Percentiles rank a stretch among this genome's conserved stretches.
These are phyloP conservation scores for Oemleria cerasiformis DNA, from an alignment of 306 rosid genomes.

Conservation along the genomic window DNA sequence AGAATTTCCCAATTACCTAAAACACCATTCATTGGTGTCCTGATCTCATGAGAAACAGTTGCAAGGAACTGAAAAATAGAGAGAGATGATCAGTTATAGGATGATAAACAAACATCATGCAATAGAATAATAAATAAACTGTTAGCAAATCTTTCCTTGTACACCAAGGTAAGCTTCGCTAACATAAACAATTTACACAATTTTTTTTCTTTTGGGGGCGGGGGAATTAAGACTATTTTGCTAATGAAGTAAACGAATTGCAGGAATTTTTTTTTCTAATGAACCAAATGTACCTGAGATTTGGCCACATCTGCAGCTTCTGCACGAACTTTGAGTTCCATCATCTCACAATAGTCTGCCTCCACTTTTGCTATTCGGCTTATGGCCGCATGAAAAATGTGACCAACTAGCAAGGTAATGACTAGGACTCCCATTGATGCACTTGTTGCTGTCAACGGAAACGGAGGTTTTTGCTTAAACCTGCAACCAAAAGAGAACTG, in stretches of 20 bases:
- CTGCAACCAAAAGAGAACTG: conserved; percentile 36
- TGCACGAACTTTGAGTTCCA: conserved; percentile 66
- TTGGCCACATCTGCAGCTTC: conserved; percentile 99
- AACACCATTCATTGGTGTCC: conserved; percentile 99
- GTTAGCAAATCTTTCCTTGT: neutral
- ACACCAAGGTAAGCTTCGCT: too few species aligned
- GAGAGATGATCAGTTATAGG: conserved; percentile 19
- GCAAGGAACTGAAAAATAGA: conserved; percentile 75
- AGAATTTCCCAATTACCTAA: conserved; percentile 55
- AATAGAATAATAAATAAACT: neutral
- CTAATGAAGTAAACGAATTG: conserved; percentile 8
- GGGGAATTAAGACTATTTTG: neutral
- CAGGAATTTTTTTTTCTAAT: conserved; percentile 7
- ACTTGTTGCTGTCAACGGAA: conserved; percentile 75
- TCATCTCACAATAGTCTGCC: conserved; percentile 64
- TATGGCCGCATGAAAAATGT: conserved; percentile 80
- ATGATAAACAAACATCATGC: conserved; percentile 5
- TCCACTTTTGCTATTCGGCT: conserved; percentile 78
- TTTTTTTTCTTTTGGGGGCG: neutral
- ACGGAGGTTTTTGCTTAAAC: conserved; percentile 72
- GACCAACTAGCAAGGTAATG: conserved; percentile 76
- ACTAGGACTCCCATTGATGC: conserved; percentile 62
- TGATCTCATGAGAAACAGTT: conserved; percentile 96
- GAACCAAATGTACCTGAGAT: conserved; percentile 63
- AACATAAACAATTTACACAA: neutral